A percentile compares a stretch with the other conserved stretches of the same genome.
Evolutionary conservation across 495 filamentous ascomycete genomes (phyloP).

Genomic region (Penicillium argentinense): DNA sequence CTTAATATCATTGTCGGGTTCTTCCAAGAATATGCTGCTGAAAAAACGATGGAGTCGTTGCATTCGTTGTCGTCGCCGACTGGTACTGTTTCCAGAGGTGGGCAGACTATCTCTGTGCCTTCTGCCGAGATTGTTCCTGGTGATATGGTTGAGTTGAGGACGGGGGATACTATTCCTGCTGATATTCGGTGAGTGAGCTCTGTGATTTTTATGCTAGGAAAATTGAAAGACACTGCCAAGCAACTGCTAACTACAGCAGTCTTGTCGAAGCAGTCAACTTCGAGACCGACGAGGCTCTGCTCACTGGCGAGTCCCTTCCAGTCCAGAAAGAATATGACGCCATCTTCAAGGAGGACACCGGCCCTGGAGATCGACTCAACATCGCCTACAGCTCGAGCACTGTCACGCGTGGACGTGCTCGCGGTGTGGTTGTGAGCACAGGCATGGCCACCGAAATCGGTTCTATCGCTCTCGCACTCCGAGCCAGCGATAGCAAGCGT

Average conservation of each 20-base stretch:
- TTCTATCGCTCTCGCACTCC: too few species aligned
- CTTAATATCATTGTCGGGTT: constrained; percentile 70
- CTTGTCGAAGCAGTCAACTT: constrained; percentile 65
- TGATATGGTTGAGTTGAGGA: constrained; percentile 74
- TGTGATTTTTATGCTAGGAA: too few species aligned
- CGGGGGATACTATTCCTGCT: too few species aligned
- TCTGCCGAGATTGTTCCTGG: constrained; percentile 59
- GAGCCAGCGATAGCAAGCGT: constrained; percentile 39
- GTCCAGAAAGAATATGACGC: too few species aligned
- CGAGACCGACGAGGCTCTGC: too few species aligned
- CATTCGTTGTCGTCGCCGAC: constrained; percentile 62
- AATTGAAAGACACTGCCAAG: too few species aligned
- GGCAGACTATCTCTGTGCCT: constrained; percentile 50
- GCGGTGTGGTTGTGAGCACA: constrained; percentile 65
- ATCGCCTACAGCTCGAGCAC: constrained; percentile 71
- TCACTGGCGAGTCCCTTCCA: too few species aligned
- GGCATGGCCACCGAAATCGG: constrained; percentile 74
- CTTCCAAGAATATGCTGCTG: constrained; percentile 67
- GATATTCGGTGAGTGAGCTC: constrained; percentile 56
- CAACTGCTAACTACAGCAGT: too few species aligned
- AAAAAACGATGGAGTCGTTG: constrained; percentile 75
- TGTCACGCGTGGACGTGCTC: constrained; percentile 68
- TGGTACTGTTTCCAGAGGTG: constrained; percentile 56
- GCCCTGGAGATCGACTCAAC: too few species aligned
- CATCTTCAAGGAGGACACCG: too few species aligned